phyloP scores from a whole-genome alignment of 2,329 filamentous ascomycete species.

The Fusarium goolgardi region DNA sequence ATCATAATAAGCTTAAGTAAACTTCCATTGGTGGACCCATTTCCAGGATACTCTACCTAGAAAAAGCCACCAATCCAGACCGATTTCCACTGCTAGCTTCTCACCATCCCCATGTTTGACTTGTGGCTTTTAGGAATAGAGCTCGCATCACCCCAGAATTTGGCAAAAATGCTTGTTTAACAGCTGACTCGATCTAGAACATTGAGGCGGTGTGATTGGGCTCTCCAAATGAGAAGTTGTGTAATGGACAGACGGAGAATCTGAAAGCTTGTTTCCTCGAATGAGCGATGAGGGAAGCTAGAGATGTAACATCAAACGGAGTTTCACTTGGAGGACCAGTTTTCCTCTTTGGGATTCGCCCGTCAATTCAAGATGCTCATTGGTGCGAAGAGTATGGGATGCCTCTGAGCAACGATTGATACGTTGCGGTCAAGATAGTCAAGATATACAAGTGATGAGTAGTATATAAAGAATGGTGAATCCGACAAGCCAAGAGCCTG shows the following conservation, averaged over 20 bases:
- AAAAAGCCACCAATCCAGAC: constrained; percentile 32
- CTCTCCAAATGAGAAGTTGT: background rate
- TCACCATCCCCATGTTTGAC: constrained; percentile 1
- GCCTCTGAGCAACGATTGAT: background rate
- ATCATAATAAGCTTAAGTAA: constrained; percentile 5
- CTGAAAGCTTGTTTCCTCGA: constrained; percentile 29
- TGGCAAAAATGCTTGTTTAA: constrained; percentile 8
- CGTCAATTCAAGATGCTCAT: constrained; percentile 1
- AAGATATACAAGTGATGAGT: background rate
- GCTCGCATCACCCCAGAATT: constrained; percentile 31
- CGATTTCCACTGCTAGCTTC: background rate
- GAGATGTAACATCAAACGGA: constrained; percentile 39
- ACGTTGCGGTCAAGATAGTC: background rate
- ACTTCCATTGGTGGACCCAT: constrained; percentile 29
- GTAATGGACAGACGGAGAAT: constrained; percentile 28
- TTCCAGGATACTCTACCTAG: background rate
- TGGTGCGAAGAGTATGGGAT: constrained; percentile 10
- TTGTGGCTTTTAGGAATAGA: constrained; percentile 2
- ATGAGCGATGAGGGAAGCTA: constrained; percentile 10
- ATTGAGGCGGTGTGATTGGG: constrained; percentile 5
- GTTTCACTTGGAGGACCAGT: constrained; percentile 17
- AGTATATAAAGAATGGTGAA: constrained; percentile 22
- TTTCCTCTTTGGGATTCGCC: constrained; percentile 26
- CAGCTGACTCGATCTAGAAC: constrained; percentile 10
- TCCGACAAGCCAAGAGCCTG: constrained; percentile 15